Conservation (phyloP, 1,284 basidiomycete species). For the Waitea zeae region DNA sequence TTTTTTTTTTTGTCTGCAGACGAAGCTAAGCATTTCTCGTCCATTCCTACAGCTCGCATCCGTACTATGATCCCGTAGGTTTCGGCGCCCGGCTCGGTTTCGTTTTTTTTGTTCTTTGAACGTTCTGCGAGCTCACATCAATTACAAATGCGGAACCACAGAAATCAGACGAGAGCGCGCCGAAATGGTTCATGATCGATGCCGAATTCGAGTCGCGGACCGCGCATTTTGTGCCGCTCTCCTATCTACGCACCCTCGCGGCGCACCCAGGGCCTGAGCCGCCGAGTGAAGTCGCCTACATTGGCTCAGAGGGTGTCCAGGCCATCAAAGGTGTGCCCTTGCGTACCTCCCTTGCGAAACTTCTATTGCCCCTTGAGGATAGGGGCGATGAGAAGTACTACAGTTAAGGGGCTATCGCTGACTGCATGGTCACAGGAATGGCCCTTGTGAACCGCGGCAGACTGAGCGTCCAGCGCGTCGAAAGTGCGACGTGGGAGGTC, state of each 20-base stretch:
- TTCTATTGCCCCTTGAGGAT: not conserved
- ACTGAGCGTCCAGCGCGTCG: slow-evolving; percentile 77
- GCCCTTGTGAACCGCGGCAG: slow-evolving; percentile 71
- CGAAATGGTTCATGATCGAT: slow-evolving; percentile 92
- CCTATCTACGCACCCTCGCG: slow-evolving; percentile 55
- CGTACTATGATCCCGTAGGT: no score
- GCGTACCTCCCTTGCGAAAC: not conserved
- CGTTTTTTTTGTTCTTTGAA: no score
- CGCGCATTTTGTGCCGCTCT: slow-evolving; percentile 62
- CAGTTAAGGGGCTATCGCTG: no score
- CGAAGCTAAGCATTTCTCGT: no score
- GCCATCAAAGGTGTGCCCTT: slow-evolving; percentile 38
- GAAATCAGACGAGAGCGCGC: slow-evolving; percentile 62
- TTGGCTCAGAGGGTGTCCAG: slow-evolving; percentile 38
- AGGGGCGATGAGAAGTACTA: not conserved
- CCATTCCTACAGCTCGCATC: no score
- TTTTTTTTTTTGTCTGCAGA: no score
- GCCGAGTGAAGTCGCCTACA: slow-evolving; percentile 43
- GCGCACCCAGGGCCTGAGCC: slow-evolving; percentile 13
- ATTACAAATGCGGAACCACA: no score
- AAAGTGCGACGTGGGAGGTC: slow-evolving; percentile 49
- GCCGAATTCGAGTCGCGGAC: slow-evolving; percentile 56
- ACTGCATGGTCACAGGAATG: no score
- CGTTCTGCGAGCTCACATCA: no score
- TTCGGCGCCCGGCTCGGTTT: no score